Evolutionary conservation across 2,329 filamentous ascomycete species (phyloP).

Genomic region (Parasarocladium wereldwijsianum): DNA sequence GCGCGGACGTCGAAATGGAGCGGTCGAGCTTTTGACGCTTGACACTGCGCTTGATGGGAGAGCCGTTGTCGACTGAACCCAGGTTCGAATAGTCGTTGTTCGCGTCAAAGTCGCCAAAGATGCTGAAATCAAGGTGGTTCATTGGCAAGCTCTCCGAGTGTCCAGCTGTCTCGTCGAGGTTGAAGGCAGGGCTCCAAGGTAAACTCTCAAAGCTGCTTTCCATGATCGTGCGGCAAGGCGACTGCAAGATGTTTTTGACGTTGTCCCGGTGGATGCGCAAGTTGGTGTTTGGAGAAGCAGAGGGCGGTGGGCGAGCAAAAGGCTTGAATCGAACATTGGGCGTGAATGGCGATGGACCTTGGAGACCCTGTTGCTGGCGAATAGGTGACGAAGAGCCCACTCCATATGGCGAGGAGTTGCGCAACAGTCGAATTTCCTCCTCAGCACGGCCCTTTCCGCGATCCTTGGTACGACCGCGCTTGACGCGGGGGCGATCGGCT

Average conservation of each 20-base stretch:
- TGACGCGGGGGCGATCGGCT: slow-evolving; percentile 63
- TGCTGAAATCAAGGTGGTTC: slow-evolving; percentile 43
- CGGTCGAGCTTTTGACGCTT: slow-evolving; percentile 49
- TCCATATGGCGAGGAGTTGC: slow-evolving; percentile 74
- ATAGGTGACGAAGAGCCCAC: slow-evolving; percentile 55
- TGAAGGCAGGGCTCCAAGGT: slow-evolving; percentile 54
- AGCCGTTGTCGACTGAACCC: slow-evolving; percentile 38
- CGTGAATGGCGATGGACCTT: slow-evolving; percentile 64
- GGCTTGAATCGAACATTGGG: slow-evolving; percentile 70
- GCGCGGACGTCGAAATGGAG: slow-evolving; percentile 44
- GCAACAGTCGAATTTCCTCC: slow-evolving; percentile 85
- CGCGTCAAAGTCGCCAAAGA: slow-evolving; percentile 33
- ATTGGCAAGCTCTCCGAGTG: slow-evolving; percentile 31
- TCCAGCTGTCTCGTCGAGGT: slow-evolving; percentile 42
- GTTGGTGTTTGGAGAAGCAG: slow-evolving; percentile 86
- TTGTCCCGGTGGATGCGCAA: slow-evolving; percentile 75
- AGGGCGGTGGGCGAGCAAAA: slow-evolving; percentile 41
- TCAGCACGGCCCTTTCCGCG: slow-evolving; percentile 40
- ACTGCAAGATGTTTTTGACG: slow-evolving; percentile 69
- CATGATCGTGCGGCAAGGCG: slow-evolving; percentile 42
- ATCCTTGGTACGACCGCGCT: slow-evolving; percentile 49
- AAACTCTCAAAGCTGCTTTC: slow-evolving; percentile 30
- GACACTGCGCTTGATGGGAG: slow-evolving; percentile 50
- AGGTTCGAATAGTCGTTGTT: slow-evolving; percentile 20
- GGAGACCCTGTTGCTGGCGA: slow-evolving; percentile 37